These are phyloP conservation scores for Diaporthe sp. DNA, from an alignment of 2,329 filamentous ascomycete species.

Conservation along the genomic window DNA sequence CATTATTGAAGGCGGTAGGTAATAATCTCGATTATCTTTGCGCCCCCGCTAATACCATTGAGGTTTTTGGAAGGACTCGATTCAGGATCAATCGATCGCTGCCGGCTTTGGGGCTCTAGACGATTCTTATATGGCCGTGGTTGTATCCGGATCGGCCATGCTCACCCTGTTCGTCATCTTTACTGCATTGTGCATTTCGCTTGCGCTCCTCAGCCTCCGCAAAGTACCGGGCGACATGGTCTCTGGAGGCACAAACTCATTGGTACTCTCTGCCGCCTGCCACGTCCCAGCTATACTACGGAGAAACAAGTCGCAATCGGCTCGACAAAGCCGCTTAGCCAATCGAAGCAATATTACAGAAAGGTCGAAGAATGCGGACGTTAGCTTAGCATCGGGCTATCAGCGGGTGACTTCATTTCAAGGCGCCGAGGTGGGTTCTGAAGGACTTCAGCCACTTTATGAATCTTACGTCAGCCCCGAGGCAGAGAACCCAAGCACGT, in stretches of 20 bases:
- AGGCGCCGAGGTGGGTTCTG: not conserved
- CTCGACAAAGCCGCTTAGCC: not conserved
- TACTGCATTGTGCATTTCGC: not conserved
- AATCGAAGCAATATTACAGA: not conserved
- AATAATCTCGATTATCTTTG: not conserved
- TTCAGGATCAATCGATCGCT: not conserved
- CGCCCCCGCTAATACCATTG: not conserved
- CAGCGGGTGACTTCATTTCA: not conserved
- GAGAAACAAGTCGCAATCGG: not conserved
- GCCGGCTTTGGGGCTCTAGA: not conserved
- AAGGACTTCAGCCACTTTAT: not conserved
- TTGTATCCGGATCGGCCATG: not conserved
- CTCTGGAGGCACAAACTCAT: not conserved
- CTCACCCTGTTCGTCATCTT: not conserved
- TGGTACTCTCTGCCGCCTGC: slow-evolving; percentile 16
- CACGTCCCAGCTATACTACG: not conserved
- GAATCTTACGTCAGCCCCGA: not conserved
- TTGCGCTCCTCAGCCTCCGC: not conserved
- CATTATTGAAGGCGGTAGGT: slow-evolving; percentile 37
- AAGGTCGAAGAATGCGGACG: too few species aligned
- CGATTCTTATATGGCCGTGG: not conserved
- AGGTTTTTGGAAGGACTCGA: not conserved
- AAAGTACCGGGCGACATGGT: not conserved
- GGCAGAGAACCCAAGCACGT: not conserved
- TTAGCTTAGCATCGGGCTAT: not conserved